Conservation (phyloP, 2,329 filamentous ascomycete genomes). For the Fusarium hostae region DNA sequence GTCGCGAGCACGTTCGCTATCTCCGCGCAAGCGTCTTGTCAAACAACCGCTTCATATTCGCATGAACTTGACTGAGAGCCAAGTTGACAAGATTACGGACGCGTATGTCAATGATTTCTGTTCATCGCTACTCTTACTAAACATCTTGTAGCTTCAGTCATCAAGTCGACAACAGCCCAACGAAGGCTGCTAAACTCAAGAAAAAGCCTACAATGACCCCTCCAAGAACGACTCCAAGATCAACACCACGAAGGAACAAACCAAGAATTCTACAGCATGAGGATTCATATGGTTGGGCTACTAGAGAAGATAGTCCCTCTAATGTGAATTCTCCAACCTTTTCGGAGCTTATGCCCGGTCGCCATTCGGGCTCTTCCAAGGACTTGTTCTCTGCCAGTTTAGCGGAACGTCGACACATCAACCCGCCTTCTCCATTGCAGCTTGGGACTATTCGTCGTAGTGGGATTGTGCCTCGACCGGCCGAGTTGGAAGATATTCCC, state of each 20-base stretch:
- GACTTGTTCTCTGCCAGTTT: constrained; percentile 38
- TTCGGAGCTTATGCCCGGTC: constrained; percentile 48
- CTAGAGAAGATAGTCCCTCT: constrained; percentile 17
- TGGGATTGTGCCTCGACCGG: constrained; percentile 9
- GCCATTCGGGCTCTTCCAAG: constrained; percentile 14
- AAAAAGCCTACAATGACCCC: constrained; percentile 30
- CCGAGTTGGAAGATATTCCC: constrained; percentile 36
- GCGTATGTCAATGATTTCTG: constrained; percentile 49
- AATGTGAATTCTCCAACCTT: constrained; percentile 43
- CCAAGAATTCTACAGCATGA: constrained; percentile 1
- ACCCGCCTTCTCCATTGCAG: constrained; percentile 43
- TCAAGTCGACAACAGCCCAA: constrained; percentile 46
- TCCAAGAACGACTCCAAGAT: constrained; percentile 35
- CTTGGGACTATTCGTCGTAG: constrained; percentile 26
- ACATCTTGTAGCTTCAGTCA: constrained; percentile 47
- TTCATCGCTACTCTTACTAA: constrained; percentile 8
- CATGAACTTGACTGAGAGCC: constrained; percentile 60
- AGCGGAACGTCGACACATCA: constrained; percentile 47
- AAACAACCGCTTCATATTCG: constrained; percentile 58
- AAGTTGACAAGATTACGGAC: constrained; percentile 60
- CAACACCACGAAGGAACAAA: constrained; percentile 35
- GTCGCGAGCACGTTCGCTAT: constrained; percentile 49
- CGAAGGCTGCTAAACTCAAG: constrained; percentile 29
- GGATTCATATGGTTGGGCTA: constrained; percentile 8
- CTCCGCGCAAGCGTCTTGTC: constrained; percentile 49